Percentiles rank a stretch among this genome's conserved stretches.
These are phyloP conservation scores for Urochloa ruziziensis DNA, from an alignment of 176 grass and related monocot genomes.

Conservation along the genomic window DNA sequence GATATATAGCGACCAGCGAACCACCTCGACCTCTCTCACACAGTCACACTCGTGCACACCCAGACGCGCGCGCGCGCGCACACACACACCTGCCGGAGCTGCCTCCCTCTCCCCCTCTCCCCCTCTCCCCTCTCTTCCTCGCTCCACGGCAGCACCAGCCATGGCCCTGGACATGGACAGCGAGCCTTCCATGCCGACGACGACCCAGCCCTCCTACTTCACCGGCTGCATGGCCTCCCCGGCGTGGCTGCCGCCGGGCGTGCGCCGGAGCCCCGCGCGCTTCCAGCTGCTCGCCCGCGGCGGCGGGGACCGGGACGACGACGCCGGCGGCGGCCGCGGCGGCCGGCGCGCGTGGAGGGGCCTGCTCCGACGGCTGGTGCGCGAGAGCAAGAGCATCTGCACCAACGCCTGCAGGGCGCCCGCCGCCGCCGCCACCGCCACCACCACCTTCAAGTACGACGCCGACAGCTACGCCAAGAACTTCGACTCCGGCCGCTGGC, in stretches of 20 bases:
- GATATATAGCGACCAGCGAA: conserved; percentile 7
- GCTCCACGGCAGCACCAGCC: neutral
- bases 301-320: neutral
- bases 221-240: conserved; percentile 66
- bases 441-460: conserved; percentile 64
- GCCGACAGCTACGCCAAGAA: conserved; percentile 95
- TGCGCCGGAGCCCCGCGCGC: conserved; percentile 47
- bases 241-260: conserved; percentile 53
- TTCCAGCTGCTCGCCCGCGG: conserved; percentile 67
- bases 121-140: neutral
- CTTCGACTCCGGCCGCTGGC: conserved; percentile 73
- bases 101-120: neutral
- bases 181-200: conserved; percentile 39
- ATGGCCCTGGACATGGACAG: conserved; percentile 47
- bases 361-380: conserved; percentile 59
- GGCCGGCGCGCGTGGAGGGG: conserved; percentile 44
- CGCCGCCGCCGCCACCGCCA: neutral
- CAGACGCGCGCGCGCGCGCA: neutral
- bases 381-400: conserved; percentile 65
- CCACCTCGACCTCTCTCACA: neutral
- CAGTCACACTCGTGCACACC: neutral
- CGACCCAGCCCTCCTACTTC: conserved; percentile 51
- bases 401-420: conserved; percentile 28
- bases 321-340: neutral
- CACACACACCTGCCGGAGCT: neutral